Base-by-base conservation (phyloP, 805 yeast species). In the Candida sithepensis region DNA sequence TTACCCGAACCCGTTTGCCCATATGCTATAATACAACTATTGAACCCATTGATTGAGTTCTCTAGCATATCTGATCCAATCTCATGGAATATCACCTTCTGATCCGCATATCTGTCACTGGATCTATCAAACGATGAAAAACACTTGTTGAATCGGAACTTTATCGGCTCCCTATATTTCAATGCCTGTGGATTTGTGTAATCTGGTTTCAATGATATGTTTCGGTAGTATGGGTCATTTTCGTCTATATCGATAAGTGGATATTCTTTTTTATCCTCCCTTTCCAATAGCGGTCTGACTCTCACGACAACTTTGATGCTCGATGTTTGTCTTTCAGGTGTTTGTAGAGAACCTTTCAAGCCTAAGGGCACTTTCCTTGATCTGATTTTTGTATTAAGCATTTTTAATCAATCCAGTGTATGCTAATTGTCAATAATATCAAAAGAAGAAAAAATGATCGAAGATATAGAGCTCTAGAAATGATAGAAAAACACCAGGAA, bases 1-100 rank as follows among this genome's bases (percentile, higher is more conserved):
- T 87, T 87, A 1, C 96, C 96, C 0, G 92, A 77, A 0, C 86
- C 90, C 0, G 95, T 87, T 64, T 87, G 96, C 7, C 96, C 96
- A 64, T 90, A 89, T 65, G 70, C 53, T 53, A 55, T 51, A 7
- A 63, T 53, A 54, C 67, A 61, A 20, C 62, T 57, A n/a, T 67
- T 66, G 20, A 63, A 64, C 2, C 96, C 96, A 52, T 77, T 78
- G 44, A 85, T 61, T 3, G 87, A 72, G 69, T 81, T 88, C 23
- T 76, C 72, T 7, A 87, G 65, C 48, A 84, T 69, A 38, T 80
- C 82, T 10, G 72, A 70, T 0, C 91, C 95, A 16, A 81, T 70
- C 12, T 67, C 62, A 2, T 65, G 59, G 57, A 83, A 87, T 3
- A 85, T 75, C 2, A 61, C 61, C 6, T 57, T 40, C 59, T 87